Base-by-base conservation (phyloP, 2,329 filamentous ascomycete genomes). In the Microcera coccophila region DNA sequence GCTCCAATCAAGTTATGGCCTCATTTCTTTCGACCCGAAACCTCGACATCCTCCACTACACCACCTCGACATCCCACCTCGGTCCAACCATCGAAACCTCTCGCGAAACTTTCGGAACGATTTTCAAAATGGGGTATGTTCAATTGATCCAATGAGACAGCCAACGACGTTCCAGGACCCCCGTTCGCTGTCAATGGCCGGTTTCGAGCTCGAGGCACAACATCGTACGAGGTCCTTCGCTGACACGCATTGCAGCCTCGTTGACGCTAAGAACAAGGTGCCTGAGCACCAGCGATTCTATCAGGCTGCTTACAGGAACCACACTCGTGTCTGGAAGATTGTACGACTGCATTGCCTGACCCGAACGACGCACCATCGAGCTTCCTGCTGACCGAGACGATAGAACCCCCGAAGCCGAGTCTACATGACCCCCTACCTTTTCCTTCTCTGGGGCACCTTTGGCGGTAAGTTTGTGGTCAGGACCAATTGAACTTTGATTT, bases 241-340 rank as follows among this genome's bases (percentile, higher is more conserved):
- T 64, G 51, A 64, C 60, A 26, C 53, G 48, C n/a, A 48, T 41
- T 38, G 44, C 57, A 79, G 78, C 62, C 61, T 83, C 63, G 55
- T 89, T 72, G 74, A 87, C 78, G 82, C 83, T 67, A 76, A 79
- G 66, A 91, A 91, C 79, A 79, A 77, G 62, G 86, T 90, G 60
- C 84, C 85, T 44, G 61, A 85, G 64, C 77, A 85, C 72, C 87
- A 91, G 77, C 76, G 79, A 62, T 70, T 79, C 58, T 89, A 87
- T 75, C 86, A 90, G 73, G 72, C 76, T 54, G 82, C 87, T 58
- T 85, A 85, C 68, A 80, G 78, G 60, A 69, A 73, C 51, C 79
- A 83, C 66, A 73, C 81, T 55, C 81, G 87, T 61, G 69, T 87
- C 65, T 90, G 87, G 86, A 74, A 79, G 69, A 89, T 90, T 70